Evolutionary conservation across 148 eudicot species (phyloP).

Genomic region (Vaccinium myrtillus): DNA sequence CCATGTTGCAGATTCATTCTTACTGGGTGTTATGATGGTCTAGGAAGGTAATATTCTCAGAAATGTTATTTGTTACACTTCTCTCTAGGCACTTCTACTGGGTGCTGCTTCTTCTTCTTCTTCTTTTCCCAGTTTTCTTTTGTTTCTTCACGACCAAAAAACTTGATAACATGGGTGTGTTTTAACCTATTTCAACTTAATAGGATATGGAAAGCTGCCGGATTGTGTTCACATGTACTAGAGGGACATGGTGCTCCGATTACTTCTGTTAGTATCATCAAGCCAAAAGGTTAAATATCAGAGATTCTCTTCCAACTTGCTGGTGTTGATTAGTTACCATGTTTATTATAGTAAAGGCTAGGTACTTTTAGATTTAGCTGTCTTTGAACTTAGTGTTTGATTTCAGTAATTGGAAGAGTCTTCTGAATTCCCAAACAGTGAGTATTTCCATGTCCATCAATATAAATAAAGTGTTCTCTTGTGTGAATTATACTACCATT

Average conservation of each 20-base stretch:
- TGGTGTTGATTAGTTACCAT: neutral
- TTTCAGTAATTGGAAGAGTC: neutral
- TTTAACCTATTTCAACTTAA: constrained; percentile 10
- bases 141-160: neutral
- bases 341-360: neutral
- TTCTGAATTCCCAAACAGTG: neutral
- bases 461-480: neutral
- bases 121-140: neutral
- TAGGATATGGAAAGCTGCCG: constrained; percentile 83
- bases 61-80: neutral
- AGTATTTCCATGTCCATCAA: neutral
- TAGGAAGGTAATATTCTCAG: constrained; percentile 65
- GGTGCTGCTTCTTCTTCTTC: neutral
- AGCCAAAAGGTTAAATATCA: constrained; percentile 42
- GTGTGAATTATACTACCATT: neutral
- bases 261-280: constrained; percentile 62
- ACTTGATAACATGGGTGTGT: neutral
- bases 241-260: constrained; percentile 79
- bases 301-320: neutral
- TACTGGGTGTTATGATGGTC: constrained; percentile 88
- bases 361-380: constrained; percentile 10
- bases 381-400: neutral
- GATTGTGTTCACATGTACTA: constrained; percentile 68
- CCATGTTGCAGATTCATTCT: constrained; percentile 58
- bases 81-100: neutral